phyloP scores from a whole-genome alignment of 2,329 filamentous ascomycete genomes.

The Cladophialophora exuberans region DNA sequence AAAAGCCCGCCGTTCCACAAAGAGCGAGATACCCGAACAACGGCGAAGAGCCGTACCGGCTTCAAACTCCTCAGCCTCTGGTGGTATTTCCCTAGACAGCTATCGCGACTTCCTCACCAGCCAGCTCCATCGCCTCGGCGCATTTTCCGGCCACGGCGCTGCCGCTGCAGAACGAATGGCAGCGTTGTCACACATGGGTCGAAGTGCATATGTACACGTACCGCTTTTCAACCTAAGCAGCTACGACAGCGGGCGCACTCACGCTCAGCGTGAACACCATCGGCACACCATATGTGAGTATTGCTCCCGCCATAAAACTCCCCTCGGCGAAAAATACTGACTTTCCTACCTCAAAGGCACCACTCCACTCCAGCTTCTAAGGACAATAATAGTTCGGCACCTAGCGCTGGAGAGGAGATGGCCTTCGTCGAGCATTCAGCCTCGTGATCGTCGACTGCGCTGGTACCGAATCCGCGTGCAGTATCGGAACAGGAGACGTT shows the following conservation, averaged over 20 bases:
- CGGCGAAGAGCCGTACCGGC: too few relatives aligned
- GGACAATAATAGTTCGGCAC: not conserved
- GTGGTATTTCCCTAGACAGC: not conserved
- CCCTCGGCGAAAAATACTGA: too few relatives aligned
- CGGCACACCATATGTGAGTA: too few relatives aligned
- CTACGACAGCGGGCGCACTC: too few relatives aligned
- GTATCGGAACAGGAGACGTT: not conserved
- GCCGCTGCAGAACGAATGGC: too few relatives aligned
- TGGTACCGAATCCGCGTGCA: not conserved
- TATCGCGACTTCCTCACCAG: conserved; percentile 1
- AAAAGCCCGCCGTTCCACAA: too few relatives aligned
- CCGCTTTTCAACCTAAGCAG: too few relatives aligned
- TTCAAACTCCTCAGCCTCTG: not conserved
- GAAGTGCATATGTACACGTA: too few relatives aligned
- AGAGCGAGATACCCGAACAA: too few relatives aligned
- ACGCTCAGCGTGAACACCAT: too few relatives aligned
- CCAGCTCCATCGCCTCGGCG: not conserved
- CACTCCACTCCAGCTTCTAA: not conserved
- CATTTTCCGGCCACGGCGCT: not conserved
- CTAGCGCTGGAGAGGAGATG: not conserved
- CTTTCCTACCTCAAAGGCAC: not conserved
- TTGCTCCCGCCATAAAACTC: too few relatives aligned
- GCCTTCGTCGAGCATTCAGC: not conserved
- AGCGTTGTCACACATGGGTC: too few relatives aligned
- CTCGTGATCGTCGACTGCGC: not conserved